These are phyloP conservation scores for Chrysanthemum lavandulifolium DNA, from an alignment of 129 eudicot genomes.

Conservation along the genomic window DNA sequence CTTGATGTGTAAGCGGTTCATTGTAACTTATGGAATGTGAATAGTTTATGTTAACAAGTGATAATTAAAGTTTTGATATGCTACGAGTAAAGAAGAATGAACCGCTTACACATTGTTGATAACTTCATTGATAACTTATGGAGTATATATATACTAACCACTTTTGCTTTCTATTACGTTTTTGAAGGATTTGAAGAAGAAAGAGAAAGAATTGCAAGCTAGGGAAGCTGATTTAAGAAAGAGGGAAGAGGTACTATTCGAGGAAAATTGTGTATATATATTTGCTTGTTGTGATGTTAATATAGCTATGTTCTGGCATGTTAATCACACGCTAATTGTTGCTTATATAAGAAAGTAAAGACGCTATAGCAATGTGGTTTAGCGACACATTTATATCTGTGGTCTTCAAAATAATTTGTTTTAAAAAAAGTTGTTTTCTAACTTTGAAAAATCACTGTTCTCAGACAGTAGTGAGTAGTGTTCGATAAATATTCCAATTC, in stretches of 20 bases:
- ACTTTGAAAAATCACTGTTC: too few species aligned
- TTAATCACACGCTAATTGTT: neutral
- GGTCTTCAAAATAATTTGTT: neutral
- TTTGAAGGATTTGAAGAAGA: conserved; percentile 86
- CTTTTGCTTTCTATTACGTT: conserved; percentile 10
- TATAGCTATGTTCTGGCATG: neutral
- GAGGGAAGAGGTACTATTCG: conserved; percentile 83
- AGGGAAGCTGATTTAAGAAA: conserved; percentile 86
- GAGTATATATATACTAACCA: neutral
- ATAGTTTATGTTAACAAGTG: neutral
- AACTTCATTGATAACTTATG: neutral
- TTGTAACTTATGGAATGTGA: neutral
- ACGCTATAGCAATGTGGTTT: neutral
- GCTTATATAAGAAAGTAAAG: neutral
- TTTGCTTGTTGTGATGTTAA: conserved; percentile 2
- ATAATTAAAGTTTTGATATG: conserved; percentile 1
- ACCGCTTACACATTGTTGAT: neutral
- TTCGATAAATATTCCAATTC: too few species aligned
- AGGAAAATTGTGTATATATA: conserved; percentile 2
- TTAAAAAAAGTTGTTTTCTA: too few species aligned
- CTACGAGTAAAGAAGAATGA: neutral
- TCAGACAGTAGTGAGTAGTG: too few species aligned
- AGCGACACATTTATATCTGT: neutral
- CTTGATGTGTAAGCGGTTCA: conserved; percentile 5
- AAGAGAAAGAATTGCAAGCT: conserved; percentile 87